phyloP scores from a whole-genome alignment of 768 basidiomycete species.

The Fomitopsis serialis region DNA sequence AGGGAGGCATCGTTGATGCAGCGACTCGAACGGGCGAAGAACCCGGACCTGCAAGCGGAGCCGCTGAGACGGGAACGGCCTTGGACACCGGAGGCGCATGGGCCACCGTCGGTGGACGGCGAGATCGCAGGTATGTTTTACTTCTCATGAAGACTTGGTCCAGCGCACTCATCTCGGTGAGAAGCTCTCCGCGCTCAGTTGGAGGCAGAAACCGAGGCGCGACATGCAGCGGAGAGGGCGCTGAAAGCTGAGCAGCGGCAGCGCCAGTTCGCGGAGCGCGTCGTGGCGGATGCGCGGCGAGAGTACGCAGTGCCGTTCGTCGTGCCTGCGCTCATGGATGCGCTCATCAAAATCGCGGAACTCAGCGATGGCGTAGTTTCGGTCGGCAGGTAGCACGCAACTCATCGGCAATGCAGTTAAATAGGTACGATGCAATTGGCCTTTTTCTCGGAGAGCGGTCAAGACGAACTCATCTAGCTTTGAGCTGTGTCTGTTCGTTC shows the following conservation, averaged over 20 bases:
- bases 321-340: constrained; percentile 27
- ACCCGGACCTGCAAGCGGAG: constrained; percentile 2
- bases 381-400: no score
- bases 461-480: no score
- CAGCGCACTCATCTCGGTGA: background rate
- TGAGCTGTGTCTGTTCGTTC: no score
- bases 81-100: constrained; percentile 1
- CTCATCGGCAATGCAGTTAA: no score
- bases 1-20: constrained; percentile 12
- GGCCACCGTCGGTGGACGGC: constrained; percentile 4
- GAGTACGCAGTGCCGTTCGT: constrained; percentile 24
- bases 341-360: constrained; percentile 23
- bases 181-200: constrained; percentile 18
- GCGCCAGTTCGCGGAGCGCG: constrained; percentile 16
- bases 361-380: constrained; percentile 6
- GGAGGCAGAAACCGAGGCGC: constrained; percentile 11
- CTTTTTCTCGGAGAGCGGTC: no score
- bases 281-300: constrained; percentile 20
- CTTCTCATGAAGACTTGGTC: background rate
- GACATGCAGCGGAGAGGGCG: constrained; percentile 17
- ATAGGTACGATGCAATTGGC: no score
- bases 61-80: background rate
- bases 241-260: constrained; percentile 20
- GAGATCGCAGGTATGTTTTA: constrained; percentile 13
- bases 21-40: constrained; percentile 10